These are phyloP conservation scores for Metarhizium rileyi DNA, from an alignment of 2,329 filamentous ascomycete species.

Conservation along the genomic window DNA sequence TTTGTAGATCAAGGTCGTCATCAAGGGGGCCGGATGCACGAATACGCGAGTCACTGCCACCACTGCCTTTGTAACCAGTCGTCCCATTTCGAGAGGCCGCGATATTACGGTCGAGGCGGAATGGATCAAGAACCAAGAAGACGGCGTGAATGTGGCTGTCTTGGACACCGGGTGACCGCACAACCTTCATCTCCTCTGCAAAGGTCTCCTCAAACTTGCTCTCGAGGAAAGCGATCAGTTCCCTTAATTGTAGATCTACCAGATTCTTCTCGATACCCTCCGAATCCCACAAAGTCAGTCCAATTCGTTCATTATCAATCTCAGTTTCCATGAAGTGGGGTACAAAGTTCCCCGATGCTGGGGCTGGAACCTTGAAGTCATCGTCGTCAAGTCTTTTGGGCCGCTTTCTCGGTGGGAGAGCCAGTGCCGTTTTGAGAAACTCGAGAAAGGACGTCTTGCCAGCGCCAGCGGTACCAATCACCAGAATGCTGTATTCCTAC, in stretches of 20 bases:
- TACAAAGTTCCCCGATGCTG: constrained; percentile 62
- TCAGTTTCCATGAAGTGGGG: constrained; percentile 91
- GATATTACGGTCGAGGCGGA: constrained; percentile 75
- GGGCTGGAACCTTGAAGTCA: constrained; percentile 40
- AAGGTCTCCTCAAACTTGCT: constrained; percentile 99
- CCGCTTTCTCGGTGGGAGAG: constrained; percentile 72
- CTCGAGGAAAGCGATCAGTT: constrained; percentile 87
- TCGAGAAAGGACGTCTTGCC: constrained; percentile 97
- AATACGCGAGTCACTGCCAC: constrained; percentile 22
- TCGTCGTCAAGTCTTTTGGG: constrained; percentile 47
- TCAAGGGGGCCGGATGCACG: constrained; percentile 62
- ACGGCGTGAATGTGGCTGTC: constrained; percentile 97
- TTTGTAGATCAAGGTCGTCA: constrained; percentile 81
- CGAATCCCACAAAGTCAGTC: constrained; percentile 93
- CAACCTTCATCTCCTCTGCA: constrained; percentile 92
- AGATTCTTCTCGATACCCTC: constrained; percentile 90
- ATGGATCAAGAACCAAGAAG: constrained; percentile 83
- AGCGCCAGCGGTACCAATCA: constrained; percentile 76
- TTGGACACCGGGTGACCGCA: constrained; percentile 82
- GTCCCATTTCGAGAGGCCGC: constrained; percentile 49
- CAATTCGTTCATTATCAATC: constrained; percentile 83
- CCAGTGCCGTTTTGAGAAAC: constrained; percentile 80
- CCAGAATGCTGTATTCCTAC: constrained; percentile 57
- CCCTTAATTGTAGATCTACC: constrained; percentile 85
- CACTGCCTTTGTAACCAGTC: constrained; percentile 42